phyloP scores from a whole-genome alignment of 1,139 yeast genomes.

The Arxiozyma telluris region DNA sequence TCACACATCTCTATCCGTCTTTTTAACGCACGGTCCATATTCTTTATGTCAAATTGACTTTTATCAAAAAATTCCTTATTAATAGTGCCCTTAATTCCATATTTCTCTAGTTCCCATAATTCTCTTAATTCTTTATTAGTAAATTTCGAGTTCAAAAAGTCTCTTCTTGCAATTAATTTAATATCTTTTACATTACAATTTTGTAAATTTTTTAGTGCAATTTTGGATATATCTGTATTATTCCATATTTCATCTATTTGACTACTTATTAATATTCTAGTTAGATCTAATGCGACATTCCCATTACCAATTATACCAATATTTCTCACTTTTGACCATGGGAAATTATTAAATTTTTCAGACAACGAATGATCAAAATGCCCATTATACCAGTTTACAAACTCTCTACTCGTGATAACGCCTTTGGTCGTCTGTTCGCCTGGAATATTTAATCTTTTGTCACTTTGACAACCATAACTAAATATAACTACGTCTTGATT shows the following conservation, averaged over 20 bases:
- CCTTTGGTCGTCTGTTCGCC: constrained; percentile 53
- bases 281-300: constrained; percentile 91
- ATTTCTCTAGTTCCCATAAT: constrained; percentile 51
- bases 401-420: constrained; percentile 74
- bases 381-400: constrained; percentile 96
- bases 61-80: constrained; percentile 39
- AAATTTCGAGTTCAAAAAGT: constrained; percentile 74
- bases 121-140: constrained; percentile 90
- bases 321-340: constrained; percentile 47
- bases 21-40: constrained; percentile 52
- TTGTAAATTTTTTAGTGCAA: constrained; percentile 48
- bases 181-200: constrained; percentile 52
- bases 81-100: constrained; percentile 49
- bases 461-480: constrained; percentile 76
- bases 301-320: constrained; percentile 94
- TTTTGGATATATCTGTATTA: constrained; percentile 62
- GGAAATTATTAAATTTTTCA: constrained; percentile 29
- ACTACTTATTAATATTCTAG: constrained; percentile 63
- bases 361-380: constrained; percentile 45
- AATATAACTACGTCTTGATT: constrained; percentile 66
- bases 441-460: constrained; percentile 46
- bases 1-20: constrained; percentile 58
- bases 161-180: constrained; percentile 76
- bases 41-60: constrained; percentile 33
- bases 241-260: constrained; percentile 45